A percentile compares a stretch with the other conserved stretches of the same genome.
Conservation (phyloP, 1,284 basidiomycete species). For the Sutorius eximius region DNA sequence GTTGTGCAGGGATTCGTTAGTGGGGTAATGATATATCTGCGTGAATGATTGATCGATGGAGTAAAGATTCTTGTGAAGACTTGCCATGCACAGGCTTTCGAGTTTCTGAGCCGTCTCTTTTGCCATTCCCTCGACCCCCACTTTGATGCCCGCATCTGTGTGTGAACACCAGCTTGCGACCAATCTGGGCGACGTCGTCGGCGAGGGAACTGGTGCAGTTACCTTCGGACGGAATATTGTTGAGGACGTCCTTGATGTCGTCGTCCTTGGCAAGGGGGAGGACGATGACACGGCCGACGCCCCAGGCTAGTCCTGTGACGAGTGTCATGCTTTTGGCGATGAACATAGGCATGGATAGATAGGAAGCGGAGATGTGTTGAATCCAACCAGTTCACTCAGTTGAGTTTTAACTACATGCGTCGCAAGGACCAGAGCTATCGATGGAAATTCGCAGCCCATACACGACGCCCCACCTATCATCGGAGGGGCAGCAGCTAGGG, state of each 20-base stretch:
- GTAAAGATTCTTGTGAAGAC: too few relatives aligned
- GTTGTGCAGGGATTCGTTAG: too few relatives aligned
- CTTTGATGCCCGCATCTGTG: slow-evolving; percentile 6
- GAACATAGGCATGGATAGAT: not conserved
- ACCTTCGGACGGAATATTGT: slow-evolving; percentile 7
- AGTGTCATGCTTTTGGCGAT: slow-evolving; percentile 1
- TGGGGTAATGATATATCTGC: too few relatives aligned
- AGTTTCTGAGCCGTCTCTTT: too few relatives aligned
- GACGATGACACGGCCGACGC: slow-evolving; percentile 2
- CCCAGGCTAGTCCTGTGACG: slow-evolving; percentile 10
- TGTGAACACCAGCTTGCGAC: slow-evolving; percentile 9
- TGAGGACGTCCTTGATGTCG: slow-evolving; percentile 7
- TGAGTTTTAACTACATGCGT: too few relatives aligned
- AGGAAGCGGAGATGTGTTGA: too few relatives aligned
- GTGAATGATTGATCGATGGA: too few relatives aligned
- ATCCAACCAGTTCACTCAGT: too few relatives aligned
- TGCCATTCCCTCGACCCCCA: not conserved
- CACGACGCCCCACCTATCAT: too few relatives aligned
- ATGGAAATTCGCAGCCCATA: too few relatives aligned
- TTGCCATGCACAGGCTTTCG: slow-evolving; percentile 12
- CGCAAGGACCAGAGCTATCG: too few relatives aligned
- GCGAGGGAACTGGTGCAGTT: slow-evolving; percentile 5
- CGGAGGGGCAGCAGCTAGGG: too few relatives aligned
- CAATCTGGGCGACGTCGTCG: slow-evolving; percentile 1
- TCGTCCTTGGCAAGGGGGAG: slow-evolving; percentile 12